A percentile compares a stretch with the other conserved stretches of the same genome.
Evolutionary conservation across 2,329 filamentous ascomycete genomes (phyloP).

Genomic region (Aspergillus pseudonomiae): DNA sequence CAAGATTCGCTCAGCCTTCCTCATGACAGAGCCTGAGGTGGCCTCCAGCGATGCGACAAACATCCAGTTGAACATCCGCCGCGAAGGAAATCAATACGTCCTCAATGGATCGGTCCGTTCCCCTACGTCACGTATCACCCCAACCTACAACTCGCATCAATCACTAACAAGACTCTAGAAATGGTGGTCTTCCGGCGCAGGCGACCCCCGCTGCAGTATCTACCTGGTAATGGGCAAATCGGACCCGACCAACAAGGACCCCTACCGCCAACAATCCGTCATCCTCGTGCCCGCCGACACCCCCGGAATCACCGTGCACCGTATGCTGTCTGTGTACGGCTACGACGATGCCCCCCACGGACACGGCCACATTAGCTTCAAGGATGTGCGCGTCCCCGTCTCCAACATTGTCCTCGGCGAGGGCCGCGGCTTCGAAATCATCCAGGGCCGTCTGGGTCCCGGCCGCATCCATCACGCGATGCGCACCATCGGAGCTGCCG

Average conservation of each 20-base stretch:
- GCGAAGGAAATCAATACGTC: constrained; percentile 85
- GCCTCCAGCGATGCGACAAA: constrained; percentile 92
- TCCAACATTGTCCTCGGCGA: constrained; percentile 87
- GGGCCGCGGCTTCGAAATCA: constrained; percentile 95
- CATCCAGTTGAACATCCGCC: constrained; percentile 79
- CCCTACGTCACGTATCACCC: neutral
- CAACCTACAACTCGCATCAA: neutral
- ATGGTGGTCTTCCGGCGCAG: constrained; percentile 98
- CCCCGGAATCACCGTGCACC: constrained; percentile 86
- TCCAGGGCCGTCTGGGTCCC: constrained; percentile 92
- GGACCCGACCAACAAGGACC: constrained; percentile 71
- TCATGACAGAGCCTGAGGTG: constrained; percentile 91
- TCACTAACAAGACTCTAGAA: constrained; percentile 60
- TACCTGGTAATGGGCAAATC: constrained; percentile 98
- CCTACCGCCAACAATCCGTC: constrained; percentile 91
- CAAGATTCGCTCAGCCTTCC: constrained; percentile 83
- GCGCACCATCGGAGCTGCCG: constrained; percentile 88
- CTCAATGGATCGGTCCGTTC: constrained; percentile 76
- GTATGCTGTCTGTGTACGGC: constrained; percentile 92
- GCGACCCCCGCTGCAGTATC: constrained; percentile 86
- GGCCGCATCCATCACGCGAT: constrained; percentile 98
- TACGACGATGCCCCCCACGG: constrained; percentile 99
- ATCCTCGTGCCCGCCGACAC: constrained; percentile 80
- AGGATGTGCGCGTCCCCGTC: constrained; percentile 84
- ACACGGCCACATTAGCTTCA: constrained; percentile 88